These are phyloP conservation scores for Juglanconis juglandina DNA, from an alignment of 2,329 filamentous ascomycete species.

Conservation along the genomic window DNA sequence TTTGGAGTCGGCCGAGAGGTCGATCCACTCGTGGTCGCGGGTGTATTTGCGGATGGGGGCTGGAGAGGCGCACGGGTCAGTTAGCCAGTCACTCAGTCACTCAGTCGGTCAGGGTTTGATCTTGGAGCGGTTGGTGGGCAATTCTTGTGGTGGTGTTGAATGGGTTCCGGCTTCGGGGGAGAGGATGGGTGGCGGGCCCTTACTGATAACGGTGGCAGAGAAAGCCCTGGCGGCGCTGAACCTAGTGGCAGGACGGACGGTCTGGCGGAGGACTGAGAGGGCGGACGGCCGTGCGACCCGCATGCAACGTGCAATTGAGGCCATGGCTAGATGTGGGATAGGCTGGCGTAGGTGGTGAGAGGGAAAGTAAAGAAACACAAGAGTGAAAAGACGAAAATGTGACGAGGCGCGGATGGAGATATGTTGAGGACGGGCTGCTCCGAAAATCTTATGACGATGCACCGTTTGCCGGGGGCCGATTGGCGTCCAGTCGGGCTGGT, in stretches of 20 bases:
- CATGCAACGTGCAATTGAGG: slow-evolving; percentile 58
- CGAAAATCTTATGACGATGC: slow-evolving; percentile 1
- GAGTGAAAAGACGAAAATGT: neutral
- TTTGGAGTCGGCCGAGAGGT: slow-evolving; percentile 77
- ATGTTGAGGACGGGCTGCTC: slow-evolving; percentile 8
- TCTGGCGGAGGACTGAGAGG: slow-evolving; percentile 35
- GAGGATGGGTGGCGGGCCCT: slow-evolving; percentile 13
- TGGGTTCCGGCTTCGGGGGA: slow-evolving; percentile 31
- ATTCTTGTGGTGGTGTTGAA: neutral
- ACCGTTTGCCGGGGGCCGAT: slow-evolving; percentile 9
- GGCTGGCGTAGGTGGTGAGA: neutral
- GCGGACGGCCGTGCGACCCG: slow-evolving; percentile 46
- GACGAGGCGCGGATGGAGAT: slow-evolving; percentile 6
- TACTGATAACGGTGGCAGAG: slow-evolving; percentile 43
- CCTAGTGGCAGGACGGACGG: slow-evolving; percentile 33
- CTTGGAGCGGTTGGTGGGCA: neutral
- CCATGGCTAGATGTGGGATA: slow-evolving; percentile 42
- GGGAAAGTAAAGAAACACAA: neutral
- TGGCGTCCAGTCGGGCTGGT: neutral
- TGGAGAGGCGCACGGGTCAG: slow-evolving; percentile 28
- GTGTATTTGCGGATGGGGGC: slow-evolving; percentile 80
- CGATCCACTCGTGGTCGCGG: slow-evolving; percentile 97
- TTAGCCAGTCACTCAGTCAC: neutral
- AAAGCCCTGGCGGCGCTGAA: slow-evolving; percentile 41
- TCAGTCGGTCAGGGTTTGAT: no score